These are phyloP conservation scores for Vinca minor DNA, from an alignment of 257 asterid species.

Conservation along the genomic window DNA sequence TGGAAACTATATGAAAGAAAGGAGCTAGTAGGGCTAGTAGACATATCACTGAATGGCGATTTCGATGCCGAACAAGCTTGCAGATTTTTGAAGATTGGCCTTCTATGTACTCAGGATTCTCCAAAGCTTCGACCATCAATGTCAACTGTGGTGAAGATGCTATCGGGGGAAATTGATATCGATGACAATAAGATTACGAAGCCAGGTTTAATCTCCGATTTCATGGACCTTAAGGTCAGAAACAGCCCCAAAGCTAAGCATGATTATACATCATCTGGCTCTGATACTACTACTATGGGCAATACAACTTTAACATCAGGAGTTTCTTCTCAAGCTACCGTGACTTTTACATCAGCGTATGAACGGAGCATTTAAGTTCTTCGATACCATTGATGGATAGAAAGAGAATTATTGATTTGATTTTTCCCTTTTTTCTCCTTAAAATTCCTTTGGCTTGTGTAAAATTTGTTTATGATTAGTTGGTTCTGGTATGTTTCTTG, in stretches of 20 bases:
- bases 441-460: conserved; percentile 5
- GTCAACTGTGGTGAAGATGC: conserved; percentile 74
- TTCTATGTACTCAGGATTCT: conserved; percentile 86
- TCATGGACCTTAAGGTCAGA: conserved; percentile 79
- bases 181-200: conserved; percentile 48
- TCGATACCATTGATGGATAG: background rate
- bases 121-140: conserved; percentile 85
- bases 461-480: too few relatives aligned
- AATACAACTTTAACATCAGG: conserved; percentile 36
- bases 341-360: conserved; percentile 28
- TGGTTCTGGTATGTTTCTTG: background rate
- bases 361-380: conserved; percentile 23
- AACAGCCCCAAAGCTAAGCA: conserved; percentile 34
- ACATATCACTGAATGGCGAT: conserved; percentile 54
- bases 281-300: conserved; percentile 33
- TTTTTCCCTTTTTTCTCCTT: background rate
- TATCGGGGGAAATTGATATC: conserved; percentile 41
- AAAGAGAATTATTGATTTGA: background rate
- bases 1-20: conserved; percentile 70
- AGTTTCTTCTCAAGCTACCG: conserved; percentile 48
- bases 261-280: conserved; percentile 42
- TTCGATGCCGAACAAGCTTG: conserved; percentile 84
- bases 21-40: conserved; percentile 58
- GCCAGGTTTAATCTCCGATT: conserved; percentile 85
- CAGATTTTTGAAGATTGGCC: conserved; percentile 65